Base-by-base conservation (phyloP, 2,329 filamentous ascomycete species). In the Chaetomiaceae sp. region DNA sequence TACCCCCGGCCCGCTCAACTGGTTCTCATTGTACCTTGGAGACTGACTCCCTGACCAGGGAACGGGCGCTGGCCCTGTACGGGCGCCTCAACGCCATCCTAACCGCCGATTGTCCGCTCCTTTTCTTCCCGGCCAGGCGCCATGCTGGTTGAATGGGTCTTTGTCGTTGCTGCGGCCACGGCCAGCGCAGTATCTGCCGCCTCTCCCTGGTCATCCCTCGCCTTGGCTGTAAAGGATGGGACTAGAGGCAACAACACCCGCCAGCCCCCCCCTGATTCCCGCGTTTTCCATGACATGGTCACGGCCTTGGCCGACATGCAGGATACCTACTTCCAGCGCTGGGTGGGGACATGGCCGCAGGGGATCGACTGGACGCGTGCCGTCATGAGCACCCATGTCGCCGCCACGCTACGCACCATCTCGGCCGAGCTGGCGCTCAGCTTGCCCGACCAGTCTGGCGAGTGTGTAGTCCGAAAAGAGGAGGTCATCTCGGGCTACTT, bases 341-440 rank as follows among this genome's bases (percentile, higher is more conserved):
- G 86, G 74, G 70, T 84, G 29, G 89, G 86, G 10, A 88, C 81
- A 20, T 97, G 90, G 88, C 88, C 89, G 0, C 74, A 75, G 1
- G 78, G 86, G 26, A 96, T 95, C 58, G 91, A 96, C 68, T 97
- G 91, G 91, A 97, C 91, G 0, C 84, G 83, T 15, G 90, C 91
- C 4, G 88, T 96, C 8, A 72, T 88, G 56, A 82, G 83, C 35
- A 95, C 90, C 0, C 81, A 91, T 47, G 68, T 95, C 29, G 84
- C 87, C 0, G 85, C 82, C 12, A 77, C 83, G 3, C 73, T 93
- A 14, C 78, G 75, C 14, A 83, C 84, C n/a, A 68, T 95, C 44
- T 86, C 86, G 27, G 72, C 69, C 42, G 79, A 79, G 10, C 67
- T 83, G 20, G 62, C 62, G 27, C 56, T 65, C 30, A 55, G 65